These are phyloP conservation scores for Pachysandra terminalis DNA, from an alignment of 164 flowering plant genomes.

Conservation along the genomic window DNA sequence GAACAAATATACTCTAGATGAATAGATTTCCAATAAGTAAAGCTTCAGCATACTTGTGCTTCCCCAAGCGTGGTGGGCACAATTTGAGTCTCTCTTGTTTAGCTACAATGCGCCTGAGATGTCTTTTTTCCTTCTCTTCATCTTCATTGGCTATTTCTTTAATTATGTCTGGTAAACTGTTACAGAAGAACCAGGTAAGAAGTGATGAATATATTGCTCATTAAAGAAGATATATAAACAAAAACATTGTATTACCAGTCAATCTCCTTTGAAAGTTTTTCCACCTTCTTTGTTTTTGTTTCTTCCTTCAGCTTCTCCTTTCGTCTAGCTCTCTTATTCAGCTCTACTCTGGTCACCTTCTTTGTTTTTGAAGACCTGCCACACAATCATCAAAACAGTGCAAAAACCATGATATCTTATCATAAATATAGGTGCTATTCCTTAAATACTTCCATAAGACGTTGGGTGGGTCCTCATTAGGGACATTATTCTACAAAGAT, in stretches of 20 bases:
- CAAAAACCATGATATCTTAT: not conserved
- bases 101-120: constrained; percentile 57
- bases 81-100: constrained; percentile 73
- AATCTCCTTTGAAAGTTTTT: constrained; percentile 61
- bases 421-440: too few relatives aligned
- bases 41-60: constrained; percentile 57
- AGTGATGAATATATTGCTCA: not conserved
- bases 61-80: constrained; percentile 92
- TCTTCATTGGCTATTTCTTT: constrained; percentile 87
- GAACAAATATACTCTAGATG: not conserved
- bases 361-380: constrained; percentile 52
- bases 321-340: constrained; percentile 70
- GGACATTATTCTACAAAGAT: too few relatives aligned
- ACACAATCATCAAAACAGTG: constrained; percentile 8
- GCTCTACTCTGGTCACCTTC: constrained; percentile 69
- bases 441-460: too few relatives aligned
- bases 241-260: constrained; percentile 44
- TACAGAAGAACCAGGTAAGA: constrained; percentile 4
- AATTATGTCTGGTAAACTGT: constrained; percentile 74
- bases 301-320: constrained; percentile 60
- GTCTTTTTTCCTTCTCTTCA: constrained; percentile 72
- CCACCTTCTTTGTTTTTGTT: constrained; percentile 54
- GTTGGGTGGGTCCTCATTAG: too few relatives aligned
- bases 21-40: not conserved
- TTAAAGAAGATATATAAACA: not conserved